phyloP scores from a whole-genome alignment of 208 protist species.

The Leishmania braziliensis region DNA sequence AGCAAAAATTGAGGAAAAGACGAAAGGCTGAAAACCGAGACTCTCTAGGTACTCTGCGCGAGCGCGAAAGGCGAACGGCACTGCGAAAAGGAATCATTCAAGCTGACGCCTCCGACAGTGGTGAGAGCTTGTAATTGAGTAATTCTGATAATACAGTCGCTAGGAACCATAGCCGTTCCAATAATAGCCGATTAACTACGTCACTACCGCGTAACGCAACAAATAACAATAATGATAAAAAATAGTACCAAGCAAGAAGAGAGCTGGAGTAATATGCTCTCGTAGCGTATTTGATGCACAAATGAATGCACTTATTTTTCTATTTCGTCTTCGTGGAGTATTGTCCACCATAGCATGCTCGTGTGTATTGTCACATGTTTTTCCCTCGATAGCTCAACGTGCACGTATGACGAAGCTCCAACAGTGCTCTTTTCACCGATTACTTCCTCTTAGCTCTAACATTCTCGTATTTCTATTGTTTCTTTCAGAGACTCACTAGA shows the following conservation, averaged over 20 bases:
- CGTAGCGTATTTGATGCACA: background rate
- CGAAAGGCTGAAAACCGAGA: conserved; percentile 38
- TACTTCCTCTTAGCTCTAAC: background rate
- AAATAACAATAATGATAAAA: background rate
- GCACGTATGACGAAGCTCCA: background rate
- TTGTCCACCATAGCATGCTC: background rate
- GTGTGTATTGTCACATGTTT: background rate
- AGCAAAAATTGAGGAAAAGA: conserved; percentile 26
- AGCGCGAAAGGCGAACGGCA: conserved; percentile 61
- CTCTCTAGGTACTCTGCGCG: conserved; percentile 41
- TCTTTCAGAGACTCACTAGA: background rate
- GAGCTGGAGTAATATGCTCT: background rate
- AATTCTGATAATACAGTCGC: background rate
- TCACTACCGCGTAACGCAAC: background rate
- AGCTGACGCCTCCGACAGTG: conserved; percentile 20
- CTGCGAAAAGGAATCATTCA: conserved; percentile 31
- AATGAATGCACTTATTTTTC: background rate
- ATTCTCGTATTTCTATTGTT: background rate
- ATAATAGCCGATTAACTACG: background rate
- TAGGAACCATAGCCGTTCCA: background rate
- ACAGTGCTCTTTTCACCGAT: background rate
- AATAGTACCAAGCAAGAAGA: background rate
- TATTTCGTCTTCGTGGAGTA: background rate
- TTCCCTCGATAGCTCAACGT: background rate
- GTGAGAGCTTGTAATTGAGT: conserved; percentile 22